These are phyloP conservation scores for Boletus reticulatus DNA, from an alignment of 768 basidiomycete genomes.

Conservation along the genomic window DNA sequence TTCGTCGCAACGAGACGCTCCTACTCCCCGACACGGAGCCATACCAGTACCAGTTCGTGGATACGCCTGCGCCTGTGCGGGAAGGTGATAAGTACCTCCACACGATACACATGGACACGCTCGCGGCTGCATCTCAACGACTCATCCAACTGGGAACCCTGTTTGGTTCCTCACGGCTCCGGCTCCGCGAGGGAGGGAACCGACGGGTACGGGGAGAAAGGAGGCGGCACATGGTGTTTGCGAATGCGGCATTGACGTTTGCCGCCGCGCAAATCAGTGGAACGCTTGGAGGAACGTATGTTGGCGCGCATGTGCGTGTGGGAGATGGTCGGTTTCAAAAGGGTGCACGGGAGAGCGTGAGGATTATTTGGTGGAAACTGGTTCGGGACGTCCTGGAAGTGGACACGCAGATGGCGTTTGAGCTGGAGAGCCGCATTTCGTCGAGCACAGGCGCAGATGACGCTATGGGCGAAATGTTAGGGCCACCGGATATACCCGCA, in stretches of 20 bases:
- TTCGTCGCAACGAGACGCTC: conserved; percentile 41
- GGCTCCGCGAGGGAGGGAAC: conserved; percentile 42
- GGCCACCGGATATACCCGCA: conserved; percentile 19
- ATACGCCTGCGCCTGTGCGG: conserved; percentile 7
- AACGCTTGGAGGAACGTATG: conserved; percentile 45
- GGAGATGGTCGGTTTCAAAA: conserved; percentile 63
- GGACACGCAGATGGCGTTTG: conserved; percentile 33
- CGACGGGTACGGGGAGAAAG: conserved; percentile 43
- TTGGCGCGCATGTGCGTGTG: conserved; percentile 66
- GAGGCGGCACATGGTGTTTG: conserved; percentile 56
- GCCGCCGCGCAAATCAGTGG: conserved; percentile 45
- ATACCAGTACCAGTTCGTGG: conserved; percentile 46
- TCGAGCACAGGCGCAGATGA: not conserved
- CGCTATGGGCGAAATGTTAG: not conserved
- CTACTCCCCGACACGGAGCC: conserved; percentile 50
- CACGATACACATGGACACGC: conserved; percentile 7
- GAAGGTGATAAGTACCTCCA: conserved; percentile 11
- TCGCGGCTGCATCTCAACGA: conserved; percentile 30
- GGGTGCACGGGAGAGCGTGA: conserved; percentile 40
- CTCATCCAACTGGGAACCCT: conserved; percentile 72
- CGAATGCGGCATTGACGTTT: conserved; percentile 44
- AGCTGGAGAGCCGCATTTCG: conserved; percentile 20
- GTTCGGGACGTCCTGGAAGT: conserved; percentile 48
- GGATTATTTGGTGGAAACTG: conserved; percentile 56
- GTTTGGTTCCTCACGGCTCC: conserved; percentile 72